phyloP scores from a whole-genome alignment of 768 basidiomycete species.

The Russula foetens region DNA sequence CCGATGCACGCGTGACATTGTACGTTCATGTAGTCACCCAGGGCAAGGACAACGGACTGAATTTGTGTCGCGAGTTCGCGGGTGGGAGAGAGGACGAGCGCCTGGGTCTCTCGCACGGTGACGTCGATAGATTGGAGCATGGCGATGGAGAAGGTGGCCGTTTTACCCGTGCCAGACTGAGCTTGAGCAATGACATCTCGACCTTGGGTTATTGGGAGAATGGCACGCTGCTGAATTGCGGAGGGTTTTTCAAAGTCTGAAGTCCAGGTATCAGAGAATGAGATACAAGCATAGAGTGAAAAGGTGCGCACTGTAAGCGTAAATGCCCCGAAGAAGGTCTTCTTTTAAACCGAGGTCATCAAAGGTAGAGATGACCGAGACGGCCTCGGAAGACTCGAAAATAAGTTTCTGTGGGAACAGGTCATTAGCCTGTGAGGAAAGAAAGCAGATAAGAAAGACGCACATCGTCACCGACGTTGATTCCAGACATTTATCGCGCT shows the following conservation, averaged over 20 bases:
- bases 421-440: background rate
- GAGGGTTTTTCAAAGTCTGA: constrained; percentile 95
- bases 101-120: constrained; percentile 90
- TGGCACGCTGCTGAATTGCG: constrained; percentile 97
- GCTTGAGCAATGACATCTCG: constrained; percentile 99
- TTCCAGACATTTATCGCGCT: constrained; percentile 59
- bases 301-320: constrained; percentile 81
- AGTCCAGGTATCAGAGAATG: background rate
- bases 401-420: constrained; percentile 63
- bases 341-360: constrained; percentile 90
- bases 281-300: background rate
- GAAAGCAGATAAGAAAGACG: constrained; percentile 20
- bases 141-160: constrained; percentile 96
- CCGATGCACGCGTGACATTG: constrained; percentile 99
- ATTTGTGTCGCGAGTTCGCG: constrained; percentile 99
- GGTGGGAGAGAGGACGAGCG: constrained; percentile 94
- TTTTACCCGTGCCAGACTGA: constrained; percentile 99
- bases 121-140: constrained; percentile 98
- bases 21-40: constrained; percentile 99
- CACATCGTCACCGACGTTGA: constrained; percentile 83
- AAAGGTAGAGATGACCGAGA: constrained; percentile 83
- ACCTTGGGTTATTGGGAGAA: constrained; percentile 90
- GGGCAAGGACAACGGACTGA: constrained; percentile 90
- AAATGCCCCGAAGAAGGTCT: constrained; percentile 92
- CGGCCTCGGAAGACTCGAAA: constrained; percentile 90